phyloP scores from a whole-genome alignment of 2,329 filamentous ascomycete species.

The Ophiostoma sp. region DNA sequence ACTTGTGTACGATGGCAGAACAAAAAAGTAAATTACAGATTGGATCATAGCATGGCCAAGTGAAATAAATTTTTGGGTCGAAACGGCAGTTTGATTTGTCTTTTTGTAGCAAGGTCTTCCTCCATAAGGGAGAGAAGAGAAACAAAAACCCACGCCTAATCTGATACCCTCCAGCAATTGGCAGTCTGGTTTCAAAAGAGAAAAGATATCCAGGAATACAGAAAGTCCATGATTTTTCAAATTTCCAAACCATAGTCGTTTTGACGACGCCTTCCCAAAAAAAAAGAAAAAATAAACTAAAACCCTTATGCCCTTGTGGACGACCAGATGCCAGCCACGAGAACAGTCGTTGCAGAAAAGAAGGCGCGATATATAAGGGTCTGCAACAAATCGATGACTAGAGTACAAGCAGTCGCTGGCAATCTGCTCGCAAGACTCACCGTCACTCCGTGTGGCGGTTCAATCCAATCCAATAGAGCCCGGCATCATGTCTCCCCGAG shows the following conservation, averaged over 20 bases:
- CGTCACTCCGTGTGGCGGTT: not conserved
- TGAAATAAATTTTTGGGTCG: conserved; percentile 19
- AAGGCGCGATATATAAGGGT: not conserved
- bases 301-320: not conserved
- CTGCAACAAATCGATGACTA: not conserved
- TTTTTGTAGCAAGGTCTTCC: not conserved
- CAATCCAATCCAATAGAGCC: not conserved
- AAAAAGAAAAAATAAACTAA: conserved; percentile 3
- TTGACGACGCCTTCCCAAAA: not conserved
- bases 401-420: not conserved
- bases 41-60: not conserved
- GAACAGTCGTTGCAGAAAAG: not conserved
- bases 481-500: not conserved
- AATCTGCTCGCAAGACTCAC: not conserved
- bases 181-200: conserved; percentile 10
- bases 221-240: not conserved
- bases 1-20: too few relatives aligned
- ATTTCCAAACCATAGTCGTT: not conserved
- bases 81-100: conserved; percentile 21
- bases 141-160: not conserved
- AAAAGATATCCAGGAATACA: not conserved
- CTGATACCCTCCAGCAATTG: not conserved
- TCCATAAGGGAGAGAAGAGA: not conserved
- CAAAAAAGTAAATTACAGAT: not conserved
- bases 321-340: not conserved